Conservation (phyloP, 495 filamentous ascomycete genomes). For the Opeltia flavorubescens region DNA sequence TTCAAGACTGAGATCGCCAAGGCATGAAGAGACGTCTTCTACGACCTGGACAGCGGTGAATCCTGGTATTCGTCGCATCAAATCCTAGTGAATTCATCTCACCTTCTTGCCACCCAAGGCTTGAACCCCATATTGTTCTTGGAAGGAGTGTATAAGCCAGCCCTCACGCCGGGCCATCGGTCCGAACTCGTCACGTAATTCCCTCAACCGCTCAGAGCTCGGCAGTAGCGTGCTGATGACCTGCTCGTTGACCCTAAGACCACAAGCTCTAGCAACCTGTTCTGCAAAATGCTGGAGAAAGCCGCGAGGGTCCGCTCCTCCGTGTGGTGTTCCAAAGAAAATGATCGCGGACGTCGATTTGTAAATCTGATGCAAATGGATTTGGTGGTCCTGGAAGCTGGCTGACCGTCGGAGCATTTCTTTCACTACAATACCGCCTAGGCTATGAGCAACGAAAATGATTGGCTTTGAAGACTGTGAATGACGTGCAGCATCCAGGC, state of each 20-base stretch:
- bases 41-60: slow-evolving; percentile 15
- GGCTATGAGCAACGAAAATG: slow-evolving; percentile 32
- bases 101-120: slow-evolving; percentile 7
- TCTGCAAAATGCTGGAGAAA: slow-evolving; percentile 11
- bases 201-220: slow-evolving; percentile 13
- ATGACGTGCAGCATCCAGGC: slow-evolving; percentile 19
- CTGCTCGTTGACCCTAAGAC: slow-evolving; percentile 11
- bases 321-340: slow-evolving; percentile 30
- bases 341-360: slow-evolving; percentile 24
- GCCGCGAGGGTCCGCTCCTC: slow-evolving; percentile 11
- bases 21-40: slow-evolving; percentile 16
- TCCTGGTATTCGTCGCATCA: background rate
- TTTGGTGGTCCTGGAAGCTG: slow-evolving; percentile 5
- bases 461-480: slow-evolving; percentile 19
- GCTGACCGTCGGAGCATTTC: slow-evolving; percentile 22
- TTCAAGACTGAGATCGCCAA: slow-evolving; percentile 15
- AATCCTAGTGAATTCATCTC: background rate
- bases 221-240: slow-evolving; percentile 15
- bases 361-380: slow-evolving; percentile 16
- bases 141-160: slow-evolving; percentile 17
- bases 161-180: slow-evolving; percentile 10
- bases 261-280: slow-evolving; percentile 6
- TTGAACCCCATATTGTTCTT: slow-evolving; percentile 12
- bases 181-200: slow-evolving; percentile 15
- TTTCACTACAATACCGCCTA: slow-evolving; percentile 33